Conservation (phyloP, 1,284 basidiomycete genomes). For the Bondarzewia mesenterica region DNA sequence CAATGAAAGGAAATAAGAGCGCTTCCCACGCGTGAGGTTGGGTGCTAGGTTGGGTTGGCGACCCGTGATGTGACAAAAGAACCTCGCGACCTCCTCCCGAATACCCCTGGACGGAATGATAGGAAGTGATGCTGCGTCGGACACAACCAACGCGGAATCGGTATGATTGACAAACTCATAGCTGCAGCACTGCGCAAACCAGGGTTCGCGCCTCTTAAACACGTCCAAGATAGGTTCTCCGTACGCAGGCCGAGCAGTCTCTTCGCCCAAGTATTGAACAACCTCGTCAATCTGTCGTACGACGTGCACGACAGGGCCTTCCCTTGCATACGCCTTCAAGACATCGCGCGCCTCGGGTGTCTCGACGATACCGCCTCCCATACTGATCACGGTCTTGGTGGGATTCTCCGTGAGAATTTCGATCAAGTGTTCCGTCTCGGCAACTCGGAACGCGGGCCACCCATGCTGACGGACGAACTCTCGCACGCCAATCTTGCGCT, state of each 20-base stretch:
- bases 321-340: constrained; percentile 59
- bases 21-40: constrained; percentile 47
- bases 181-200: constrained; percentile 82
- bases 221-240: constrained; percentile 83
- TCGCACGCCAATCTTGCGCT: constrained; percentile 57
- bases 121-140: background rate
- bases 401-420: constrained; percentile 52
- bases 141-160: background rate
- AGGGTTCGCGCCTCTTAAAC: constrained; percentile 76
- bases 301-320: constrained; percentile 67
- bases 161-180: constrained; percentile 83
- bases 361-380: constrained; percentile 97
- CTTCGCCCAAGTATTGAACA: constrained; percentile 70
- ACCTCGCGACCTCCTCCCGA: constrained; percentile 53
- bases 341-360: constrained; percentile 66
- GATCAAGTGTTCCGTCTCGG: constrained; percentile 50
- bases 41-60: constrained; percentile 58
- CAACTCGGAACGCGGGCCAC: constrained; percentile 72
- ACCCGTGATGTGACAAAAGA: constrained; percentile 88
- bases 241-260: constrained; percentile 77
- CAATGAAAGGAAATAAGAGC: constrained; percentile 88
- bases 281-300: constrained; percentile 66
- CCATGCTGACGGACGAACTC: constrained; percentile 74
- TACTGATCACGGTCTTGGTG: constrained; percentile 71
- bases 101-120: constrained; percentile 13